phyloP scores from a whole-genome alignment of 768 basidiomycete species.

The Russula compacta region DNA sequence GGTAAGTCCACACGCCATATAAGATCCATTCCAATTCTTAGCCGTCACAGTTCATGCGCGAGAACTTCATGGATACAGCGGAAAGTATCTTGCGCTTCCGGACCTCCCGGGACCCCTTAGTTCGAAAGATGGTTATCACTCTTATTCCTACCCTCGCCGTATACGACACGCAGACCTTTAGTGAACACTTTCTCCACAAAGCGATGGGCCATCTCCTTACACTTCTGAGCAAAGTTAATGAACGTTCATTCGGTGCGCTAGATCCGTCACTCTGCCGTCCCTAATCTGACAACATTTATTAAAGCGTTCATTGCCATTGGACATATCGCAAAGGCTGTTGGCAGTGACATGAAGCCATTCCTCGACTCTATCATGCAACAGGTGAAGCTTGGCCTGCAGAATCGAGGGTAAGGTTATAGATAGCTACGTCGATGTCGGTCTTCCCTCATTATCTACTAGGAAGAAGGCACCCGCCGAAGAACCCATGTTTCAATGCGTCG shows the following conservation, averaged over 20 bases:
- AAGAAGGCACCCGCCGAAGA: slow-evolving; percentile 92
- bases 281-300: slow-evolving; percentile 5
- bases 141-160: slow-evolving; percentile 91
- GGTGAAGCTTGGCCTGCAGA: slow-evolving; percentile 82
- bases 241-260: slow-evolving; percentile 75
- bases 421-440: not conserved
- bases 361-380: slow-evolving; percentile 84
- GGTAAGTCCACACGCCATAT: slow-evolving; percentile 39
- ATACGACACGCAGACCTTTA: slow-evolving; percentile 90
- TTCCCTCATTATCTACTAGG: slow-evolving; percentile 36
- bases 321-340: slow-evolving; percentile 84
- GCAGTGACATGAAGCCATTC: slow-evolving; percentile 93
- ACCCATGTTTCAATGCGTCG: slow-evolving; percentile 95
- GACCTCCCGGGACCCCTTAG: slow-evolving; percentile 75
- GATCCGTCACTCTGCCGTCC: not conserved
- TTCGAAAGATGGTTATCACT: slow-evolving; percentile 91
- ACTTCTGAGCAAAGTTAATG: slow-evolving; percentile 81
- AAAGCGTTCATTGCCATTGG: slow-evolving; percentile 94
- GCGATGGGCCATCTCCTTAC: slow-evolving; percentile 87
- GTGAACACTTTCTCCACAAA: slow-evolving; percentile 83
- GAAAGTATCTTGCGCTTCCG: slow-evolving; percentile 87
- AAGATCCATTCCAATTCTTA: not conserved
- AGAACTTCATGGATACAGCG: slow-evolving; percentile 76
- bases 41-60: slow-evolving; percentile 66
- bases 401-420: slow-evolving; percentile 58